These are phyloP conservation scores for Pseudogymnoascus destructans DNA, from an alignment of 2,329 filamentous ascomycete species.

Conservation along the genomic window DNA sequence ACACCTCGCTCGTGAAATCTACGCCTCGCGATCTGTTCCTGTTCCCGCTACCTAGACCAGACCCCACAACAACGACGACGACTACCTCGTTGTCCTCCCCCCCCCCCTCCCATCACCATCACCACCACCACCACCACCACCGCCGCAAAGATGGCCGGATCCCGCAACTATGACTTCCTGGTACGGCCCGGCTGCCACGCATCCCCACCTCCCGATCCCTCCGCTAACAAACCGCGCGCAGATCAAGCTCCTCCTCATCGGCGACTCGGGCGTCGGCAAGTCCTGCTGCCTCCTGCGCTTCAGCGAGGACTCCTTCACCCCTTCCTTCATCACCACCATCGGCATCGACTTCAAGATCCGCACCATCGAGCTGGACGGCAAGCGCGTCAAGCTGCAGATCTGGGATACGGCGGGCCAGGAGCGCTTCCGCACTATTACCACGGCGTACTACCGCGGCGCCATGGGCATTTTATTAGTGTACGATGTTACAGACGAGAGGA, in stretches of 20 bases:
- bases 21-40: conserved; percentile 3
- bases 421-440: conserved; percentile 96
- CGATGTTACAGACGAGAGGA: conserved; percentile 99
- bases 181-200: conserved; percentile 40
- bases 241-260: conserved; percentile 98
- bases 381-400: conserved; percentile 97
- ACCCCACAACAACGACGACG: conserved; percentile 5
- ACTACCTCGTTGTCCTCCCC: conserved; percentile 1
- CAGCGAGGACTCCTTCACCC: conserved; percentile 97
- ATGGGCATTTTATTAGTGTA: conserved; percentile 98
- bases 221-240: conserved; percentile 18
- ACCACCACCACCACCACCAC: not conserved
- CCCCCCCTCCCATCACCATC: not conserved
- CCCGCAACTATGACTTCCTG: conserved; percentile 98
- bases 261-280: conserved; percentile 99
- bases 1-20: not conserved
- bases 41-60: conserved; percentile 6
- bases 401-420: conserved; percentile 99
- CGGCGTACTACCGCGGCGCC: conserved; percentile 93
- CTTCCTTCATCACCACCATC: conserved; percentile 99
- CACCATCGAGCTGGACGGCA: conserved; percentile 96
- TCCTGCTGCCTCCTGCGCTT: conserved; percentile 96
- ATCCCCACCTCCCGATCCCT: conserved; percentile 17
- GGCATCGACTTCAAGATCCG: conserved; percentile 99
- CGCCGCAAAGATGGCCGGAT: conserved; percentile 62